These are phyloP conservation scores for Ceraceosorus bombacis DNA, from an alignment of 1,284 basidiomycete species.

Conservation along the genomic window DNA sequence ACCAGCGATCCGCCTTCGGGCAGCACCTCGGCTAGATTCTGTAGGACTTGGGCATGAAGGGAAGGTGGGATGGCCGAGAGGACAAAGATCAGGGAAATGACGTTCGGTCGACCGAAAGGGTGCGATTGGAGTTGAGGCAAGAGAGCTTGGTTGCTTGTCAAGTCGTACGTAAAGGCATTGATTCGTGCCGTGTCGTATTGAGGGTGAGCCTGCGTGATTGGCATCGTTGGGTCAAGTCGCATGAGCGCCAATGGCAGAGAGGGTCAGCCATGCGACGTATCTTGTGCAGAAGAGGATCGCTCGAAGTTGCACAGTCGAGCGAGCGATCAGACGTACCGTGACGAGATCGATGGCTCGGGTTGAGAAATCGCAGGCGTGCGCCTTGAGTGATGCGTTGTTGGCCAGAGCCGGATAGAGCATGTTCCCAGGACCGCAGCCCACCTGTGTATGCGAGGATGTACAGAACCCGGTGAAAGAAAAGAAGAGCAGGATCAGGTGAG, in stretches of 20 bases:
- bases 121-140: background rate
- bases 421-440: too few relatives aligned
- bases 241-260: background rate
- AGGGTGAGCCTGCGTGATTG: slow-evolving; percentile 23
- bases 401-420: too few relatives aligned
- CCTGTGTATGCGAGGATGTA: too few relatives aligned
- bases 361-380: slow-evolving; percentile 47
- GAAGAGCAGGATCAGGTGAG: too few relatives aligned
- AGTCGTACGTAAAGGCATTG: slow-evolving; percentile 48
- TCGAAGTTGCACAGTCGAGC: background rate
- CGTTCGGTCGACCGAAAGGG: slow-evolving; percentile 12
- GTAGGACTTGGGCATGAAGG: slow-evolving; percentile 28
- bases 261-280: background rate
- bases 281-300: slow-evolving; percentile 6
- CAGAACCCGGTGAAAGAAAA: too few relatives aligned
- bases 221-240: background rate
- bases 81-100: slow-evolving; percentile 15
- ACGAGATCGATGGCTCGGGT: slow-evolving; percentile 39
- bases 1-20: slow-evolving; percentile 23
- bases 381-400: slow-evolving; percentile 2
- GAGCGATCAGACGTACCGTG: slow-evolving; percentile 10
- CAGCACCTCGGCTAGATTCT: slow-evolving; percentile 11
- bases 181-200: slow-evolving; percentile 26
- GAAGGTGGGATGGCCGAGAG: slow-evolving; percentile 39
- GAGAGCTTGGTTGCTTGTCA: slow-evolving; percentile 16